Evolutionary conservation across 108 stramenopile genomes (phyloP).

Genomic region (Pseudonitzschia multiseries): DNA sequence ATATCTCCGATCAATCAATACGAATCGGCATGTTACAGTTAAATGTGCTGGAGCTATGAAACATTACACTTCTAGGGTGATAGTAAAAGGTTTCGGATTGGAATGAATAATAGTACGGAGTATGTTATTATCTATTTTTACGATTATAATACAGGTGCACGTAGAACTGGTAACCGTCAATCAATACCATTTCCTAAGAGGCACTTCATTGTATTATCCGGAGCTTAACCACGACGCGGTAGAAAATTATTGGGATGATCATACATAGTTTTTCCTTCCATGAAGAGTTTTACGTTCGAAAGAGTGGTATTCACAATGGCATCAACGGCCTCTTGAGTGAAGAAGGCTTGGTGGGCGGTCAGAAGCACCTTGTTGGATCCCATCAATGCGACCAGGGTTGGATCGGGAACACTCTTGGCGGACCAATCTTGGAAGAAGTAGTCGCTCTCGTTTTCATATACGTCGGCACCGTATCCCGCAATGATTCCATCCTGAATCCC

Average conservation of each 20-base stretch:
- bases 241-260: slow-evolving; percentile 46
- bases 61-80: too few relatives aligned
- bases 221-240: slow-evolving; percentile 10
- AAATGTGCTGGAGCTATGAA: background rate
- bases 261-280: slow-evolving; percentile 17
- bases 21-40: background rate
- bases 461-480: slow-evolving; percentile 66
- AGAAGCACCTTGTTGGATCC: slow-evolving; percentile 57
- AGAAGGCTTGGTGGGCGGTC: slow-evolving; percentile 83
- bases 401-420: slow-evolving; percentile 52
- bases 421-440: slow-evolving; percentile 86
- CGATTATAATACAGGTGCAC: too few relatives aligned
- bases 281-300: slow-evolving; percentile 51
- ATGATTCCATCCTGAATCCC: slow-evolving; percentile 64
- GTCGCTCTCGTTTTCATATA: slow-evolving; percentile 75
- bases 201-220: too few relatives aligned
- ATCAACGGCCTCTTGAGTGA: slow-evolving; percentile 77
- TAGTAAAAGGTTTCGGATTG: too few relatives aligned
- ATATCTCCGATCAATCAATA: background rate
- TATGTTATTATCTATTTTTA: too few relatives aligned
- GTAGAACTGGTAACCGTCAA: too few relatives aligned
- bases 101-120: too few relatives aligned
- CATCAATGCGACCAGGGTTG: slow-evolving; percentile 46
- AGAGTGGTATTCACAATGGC: slow-evolving; percentile 73
- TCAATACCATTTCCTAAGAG: too few relatives aligned